Evolutionary conservation across 1,284 basidiomycete species (phyloP).

Genomic region (Puccinia horiana): DNA sequence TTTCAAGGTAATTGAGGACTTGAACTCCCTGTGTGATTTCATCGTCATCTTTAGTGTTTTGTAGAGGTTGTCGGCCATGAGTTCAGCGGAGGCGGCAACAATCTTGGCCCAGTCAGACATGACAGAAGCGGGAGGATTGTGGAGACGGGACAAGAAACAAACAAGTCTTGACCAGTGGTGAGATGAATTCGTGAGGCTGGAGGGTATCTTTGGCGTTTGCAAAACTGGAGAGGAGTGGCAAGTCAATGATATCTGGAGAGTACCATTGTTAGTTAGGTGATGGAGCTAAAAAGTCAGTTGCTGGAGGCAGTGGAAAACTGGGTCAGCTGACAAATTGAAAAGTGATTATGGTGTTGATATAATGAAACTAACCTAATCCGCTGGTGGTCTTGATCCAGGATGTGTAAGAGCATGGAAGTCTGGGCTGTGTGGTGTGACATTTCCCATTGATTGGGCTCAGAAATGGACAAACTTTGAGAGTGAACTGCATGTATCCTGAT

Average conservation of each 20-base stretch:
- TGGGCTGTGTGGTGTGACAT: too few relatives aligned
- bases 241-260: too few relatives aligned
- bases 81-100: not conserved
- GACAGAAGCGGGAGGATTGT: not conserved
- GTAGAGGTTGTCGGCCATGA: not conserved
- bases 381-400: not conserved
- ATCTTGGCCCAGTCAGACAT: not conserved
- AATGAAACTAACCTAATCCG: too few relatives aligned
- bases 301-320: too few relatives aligned
- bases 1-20: not conserved
- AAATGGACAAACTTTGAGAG: not conserved
- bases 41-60: not conserved
- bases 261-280: too few relatives aligned
- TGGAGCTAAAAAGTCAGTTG: too few relatives aligned
- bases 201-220: too few relatives aligned
- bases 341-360: too few relatives aligned
- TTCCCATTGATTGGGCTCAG: not conserved
- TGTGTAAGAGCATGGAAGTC: not conserved
- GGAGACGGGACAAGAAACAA: not conserved
- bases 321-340: too few relatives aligned
- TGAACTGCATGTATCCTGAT: not conserved
- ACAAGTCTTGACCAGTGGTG: not conserved
- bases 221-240: too few relatives aligned
- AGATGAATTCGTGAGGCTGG: too few relatives aligned
- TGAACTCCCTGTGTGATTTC: not conserved